phyloP scores from a whole-genome alignment of 2,329 filamentous ascomycete species.

The Ophiostoma australiae region DNA sequence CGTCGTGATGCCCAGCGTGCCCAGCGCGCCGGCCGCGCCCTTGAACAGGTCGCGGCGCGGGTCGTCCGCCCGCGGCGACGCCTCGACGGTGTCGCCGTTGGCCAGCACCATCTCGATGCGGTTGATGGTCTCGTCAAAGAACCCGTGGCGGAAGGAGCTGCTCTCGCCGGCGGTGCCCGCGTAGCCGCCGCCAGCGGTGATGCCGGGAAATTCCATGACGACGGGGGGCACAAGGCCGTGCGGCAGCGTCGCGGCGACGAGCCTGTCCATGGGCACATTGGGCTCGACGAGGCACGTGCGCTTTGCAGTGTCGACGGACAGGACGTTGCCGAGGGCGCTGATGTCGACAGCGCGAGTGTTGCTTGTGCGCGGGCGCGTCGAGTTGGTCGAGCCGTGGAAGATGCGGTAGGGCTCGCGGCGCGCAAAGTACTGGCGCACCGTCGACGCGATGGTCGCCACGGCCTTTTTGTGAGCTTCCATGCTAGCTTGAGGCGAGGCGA shows the following conservation, averaged over 20 bases:
- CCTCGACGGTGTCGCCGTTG: slow-evolving; percentile 57
- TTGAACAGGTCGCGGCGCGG: slow-evolving; percentile 55
- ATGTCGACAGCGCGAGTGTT: slow-evolving; percentile 50
- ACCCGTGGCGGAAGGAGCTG: slow-evolving; percentile 64
- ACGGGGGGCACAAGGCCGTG: slow-evolving; percentile 64
- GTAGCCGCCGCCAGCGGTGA: slow-evolving; percentile 67
- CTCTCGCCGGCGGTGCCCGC: slow-evolving; percentile 68
- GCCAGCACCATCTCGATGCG: slow-evolving; percentile 65
- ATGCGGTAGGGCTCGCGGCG: slow-evolving; percentile 61
- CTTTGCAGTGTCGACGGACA: slow-evolving; percentile 53
- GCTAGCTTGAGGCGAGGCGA: background rate
- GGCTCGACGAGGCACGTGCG: slow-evolving; percentile 66
- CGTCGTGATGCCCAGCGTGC: slow-evolving; percentile 63
- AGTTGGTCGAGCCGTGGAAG: slow-evolving; percentile 73
- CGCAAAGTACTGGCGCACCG: slow-evolving; percentile 47
- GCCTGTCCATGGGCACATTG: slow-evolving; percentile 68
- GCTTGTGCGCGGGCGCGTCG: slow-evolving; percentile 52
- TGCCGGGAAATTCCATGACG: slow-evolving; percentile 72
- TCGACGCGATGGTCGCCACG: slow-evolving; percentile 44
- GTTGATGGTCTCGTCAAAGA: slow-evolving; percentile 62
- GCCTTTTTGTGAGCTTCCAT: slow-evolving; percentile 49
- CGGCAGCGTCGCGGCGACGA: slow-evolving; percentile 61
- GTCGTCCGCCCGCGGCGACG: slow-evolving; percentile 32
- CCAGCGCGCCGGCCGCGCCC: slow-evolving; percentile 62
- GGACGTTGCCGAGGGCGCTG: slow-evolving; percentile 56